phyloP scores from a whole-genome alignment of 208 protist genomes.

The Endotrypanum monterogeii region DNA sequence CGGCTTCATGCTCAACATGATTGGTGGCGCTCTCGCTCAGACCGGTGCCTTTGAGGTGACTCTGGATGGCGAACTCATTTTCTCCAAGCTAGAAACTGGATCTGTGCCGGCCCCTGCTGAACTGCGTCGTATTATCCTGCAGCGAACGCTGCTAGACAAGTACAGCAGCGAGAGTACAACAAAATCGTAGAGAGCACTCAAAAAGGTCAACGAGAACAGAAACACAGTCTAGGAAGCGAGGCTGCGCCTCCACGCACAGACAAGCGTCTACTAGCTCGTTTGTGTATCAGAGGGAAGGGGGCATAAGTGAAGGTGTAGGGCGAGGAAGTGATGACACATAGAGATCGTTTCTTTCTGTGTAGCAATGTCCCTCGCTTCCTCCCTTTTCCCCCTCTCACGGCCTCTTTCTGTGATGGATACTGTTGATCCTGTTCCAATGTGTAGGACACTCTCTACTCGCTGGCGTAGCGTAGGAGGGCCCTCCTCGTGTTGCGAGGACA shows the following conservation, averaged over 20 bases:
- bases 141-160: conserved; percentile 42
- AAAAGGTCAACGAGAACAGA: background rate
- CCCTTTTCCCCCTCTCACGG: background rate
- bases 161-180: conserved; percentile 17
- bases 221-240: background rate
- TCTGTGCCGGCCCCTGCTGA: conserved; percentile 28
- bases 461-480: background rate
- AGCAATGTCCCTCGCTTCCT: background rate
- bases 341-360: background rate
- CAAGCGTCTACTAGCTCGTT: background rate
- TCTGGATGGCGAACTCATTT: conserved; percentile 62
- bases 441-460: background rate
- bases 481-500: background rate
- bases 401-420: no score
- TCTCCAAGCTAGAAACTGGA: conserved; percentile 63
- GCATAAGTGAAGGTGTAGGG: background rate
- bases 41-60: conserved; percentile 77
- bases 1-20: conserved; percentile 65
- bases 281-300: background rate
- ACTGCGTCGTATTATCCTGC: conserved; percentile 37
- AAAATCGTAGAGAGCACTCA: conserved; percentile 2
- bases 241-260: background rate
- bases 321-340: background rate
- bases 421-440: background rate
- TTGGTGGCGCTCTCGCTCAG: conserved; percentile 43